These are phyloP conservation scores for Dendrobium catenatum DNA, from an alignment of 106 monocot species.

Conservation along the genomic window DNA sequence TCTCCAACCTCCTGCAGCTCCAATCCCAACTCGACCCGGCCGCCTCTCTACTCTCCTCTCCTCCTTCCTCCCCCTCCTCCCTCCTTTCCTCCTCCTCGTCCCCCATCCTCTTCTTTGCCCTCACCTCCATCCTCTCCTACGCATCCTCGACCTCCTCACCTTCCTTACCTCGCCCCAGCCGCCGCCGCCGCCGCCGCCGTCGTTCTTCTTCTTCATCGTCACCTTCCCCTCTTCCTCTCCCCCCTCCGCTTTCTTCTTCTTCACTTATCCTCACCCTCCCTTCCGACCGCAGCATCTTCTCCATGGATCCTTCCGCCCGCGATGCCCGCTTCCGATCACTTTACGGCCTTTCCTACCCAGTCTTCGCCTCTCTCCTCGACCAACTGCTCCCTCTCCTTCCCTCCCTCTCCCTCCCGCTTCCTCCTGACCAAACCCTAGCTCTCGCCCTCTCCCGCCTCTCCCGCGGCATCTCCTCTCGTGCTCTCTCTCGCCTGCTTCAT, in stretches of 20 bases:
- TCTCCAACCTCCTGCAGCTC: constrained; percentile 44
- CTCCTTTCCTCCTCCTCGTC: constrained; percentile 9
- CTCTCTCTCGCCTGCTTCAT: constrained; percentile 26
- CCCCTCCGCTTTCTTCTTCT: neutral
- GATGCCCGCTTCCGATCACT: constrained; percentile 42
- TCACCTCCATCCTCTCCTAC: constrained; percentile 23
- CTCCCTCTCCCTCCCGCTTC: constrained; percentile 24
- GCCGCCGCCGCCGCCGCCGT: constrained; percentile 10
- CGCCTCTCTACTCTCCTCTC: constrained; percentile 18
- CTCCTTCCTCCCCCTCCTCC: constrained; percentile 18
- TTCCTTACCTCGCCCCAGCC: constrained; percentile 6
- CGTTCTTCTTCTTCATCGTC: constrained; percentile 1
- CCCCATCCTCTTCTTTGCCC: constrained; percentile 18
- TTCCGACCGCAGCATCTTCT: constrained; percentile 29
- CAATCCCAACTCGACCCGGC: constrained; percentile 32
- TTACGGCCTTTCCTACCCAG: constrained; percentile 47
- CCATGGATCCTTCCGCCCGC: constrained; percentile 39
- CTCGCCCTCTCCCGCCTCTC: constrained; percentile 50
- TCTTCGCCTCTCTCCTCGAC: constrained; percentile 41
- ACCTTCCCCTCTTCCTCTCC: constrained; percentile 1
- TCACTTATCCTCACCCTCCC: constrained; percentile 17
- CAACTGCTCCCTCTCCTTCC: constrained; percentile 30
- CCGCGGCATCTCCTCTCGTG: constrained; percentile 33
- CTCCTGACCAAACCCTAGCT: constrained; percentile 40
- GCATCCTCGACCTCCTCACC: constrained; percentile 20